Evolutionary conservation across 2,329 filamentous ascomycete species (phyloP), one percentile per base, ranked within the genome.

Genomic region (Rutstroemia sp.): DNA sequence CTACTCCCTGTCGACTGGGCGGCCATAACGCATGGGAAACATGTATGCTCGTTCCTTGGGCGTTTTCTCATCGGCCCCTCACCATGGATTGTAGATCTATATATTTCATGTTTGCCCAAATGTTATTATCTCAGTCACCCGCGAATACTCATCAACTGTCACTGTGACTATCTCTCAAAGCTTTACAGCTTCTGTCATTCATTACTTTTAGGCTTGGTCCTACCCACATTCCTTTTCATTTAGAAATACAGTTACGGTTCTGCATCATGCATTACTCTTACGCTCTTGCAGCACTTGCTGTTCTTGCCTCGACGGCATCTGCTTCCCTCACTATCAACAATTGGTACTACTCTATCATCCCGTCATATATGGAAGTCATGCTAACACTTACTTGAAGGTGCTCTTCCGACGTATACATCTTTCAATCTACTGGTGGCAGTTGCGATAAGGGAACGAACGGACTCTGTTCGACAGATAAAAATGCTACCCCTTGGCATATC

Each of bases 311-410:
- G 21, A 51, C 19, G 19, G 47, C 53, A 34, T 55, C 47, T 44
- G 53, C 53, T 55, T 45, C 53, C 9, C 47, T 55, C 34, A 55
- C 27, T 8, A 51, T 55, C 27, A 55, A 55, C 46, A 55, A 55
- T 10, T 55, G 53, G 53, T 44, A 8, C 14, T 25, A 21, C 4
- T 14, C 4, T n/a, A 12, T 25, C 23, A 6, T 6, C 21, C 14
- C 2, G 21, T 34, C 10, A 25, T 23, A 5, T 4, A 12, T 1
- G n/a, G 17, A 5, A 14, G 9, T 2, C 4, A 36, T 12, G 12
- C n/a, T 55, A 38, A 55, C 19, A 9, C 16, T 16, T 9, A 7
- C 10, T 36, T 34, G 5, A 27, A 55, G 53, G 53, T 55, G 53
- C 7, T 44, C 53, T 4, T 23, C 21, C 27, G 46, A 50, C 44